A percentile compares a stretch with the other conserved stretches of the same genome.
phyloP scores from a whole-genome alignment of 805 yeast species.

The Kodamaea kaohsiungensis region DNA sequence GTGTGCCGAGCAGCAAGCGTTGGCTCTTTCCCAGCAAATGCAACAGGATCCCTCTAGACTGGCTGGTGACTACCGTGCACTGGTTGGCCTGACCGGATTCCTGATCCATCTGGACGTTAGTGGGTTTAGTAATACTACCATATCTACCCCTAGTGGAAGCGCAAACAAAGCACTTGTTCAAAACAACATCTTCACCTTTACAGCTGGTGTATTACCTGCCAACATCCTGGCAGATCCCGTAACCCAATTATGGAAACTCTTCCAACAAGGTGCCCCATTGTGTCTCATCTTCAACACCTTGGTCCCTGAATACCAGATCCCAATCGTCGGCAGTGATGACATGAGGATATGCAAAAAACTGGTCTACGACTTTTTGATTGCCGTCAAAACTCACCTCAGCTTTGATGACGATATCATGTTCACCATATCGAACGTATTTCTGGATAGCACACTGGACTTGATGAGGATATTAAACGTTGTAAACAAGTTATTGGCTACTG shows the following conservation, averaged over 20 bases:
- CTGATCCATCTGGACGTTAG: conserved; percentile 38
- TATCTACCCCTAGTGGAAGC: not conserved
- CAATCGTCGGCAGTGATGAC: conserved; percentile 75
- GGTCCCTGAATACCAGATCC: conserved; percentile 51
- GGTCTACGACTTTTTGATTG: conserved; percentile 85
- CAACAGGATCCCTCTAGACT: conserved; percentile 22
- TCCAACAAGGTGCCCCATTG: conserved; percentile 90
- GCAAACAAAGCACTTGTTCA: conserved; percentile 15
- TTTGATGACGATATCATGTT: conserved; percentile 81
- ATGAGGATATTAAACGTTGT: conserved; percentile 75
- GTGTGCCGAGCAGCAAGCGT: conserved; percentile 71
- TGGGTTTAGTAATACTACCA: conserved; percentile 15
- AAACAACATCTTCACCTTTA: conserved; percentile 57
- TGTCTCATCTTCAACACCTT: conserved; percentile 81
- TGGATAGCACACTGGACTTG: conserved; percentile 77
- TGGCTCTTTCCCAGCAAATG: conserved; percentile 44
- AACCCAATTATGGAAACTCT: conserved; percentile 82
- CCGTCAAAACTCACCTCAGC: conserved; percentile 74
- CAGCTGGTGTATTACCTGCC: conserved; percentile 77
- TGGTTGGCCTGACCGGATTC: conserved; percentile 35
- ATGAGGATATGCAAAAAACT: conserved; percentile 82
- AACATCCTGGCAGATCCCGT: conserved; percentile 84
- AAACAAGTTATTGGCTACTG: conserved; percentile 47
- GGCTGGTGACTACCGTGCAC: conserved; percentile 31
- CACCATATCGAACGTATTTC: conserved; percentile 86